phyloP scores from a whole-genome alignment of 2,329 filamentous ascomycete species.

The Fusarium algeriense region DNA sequence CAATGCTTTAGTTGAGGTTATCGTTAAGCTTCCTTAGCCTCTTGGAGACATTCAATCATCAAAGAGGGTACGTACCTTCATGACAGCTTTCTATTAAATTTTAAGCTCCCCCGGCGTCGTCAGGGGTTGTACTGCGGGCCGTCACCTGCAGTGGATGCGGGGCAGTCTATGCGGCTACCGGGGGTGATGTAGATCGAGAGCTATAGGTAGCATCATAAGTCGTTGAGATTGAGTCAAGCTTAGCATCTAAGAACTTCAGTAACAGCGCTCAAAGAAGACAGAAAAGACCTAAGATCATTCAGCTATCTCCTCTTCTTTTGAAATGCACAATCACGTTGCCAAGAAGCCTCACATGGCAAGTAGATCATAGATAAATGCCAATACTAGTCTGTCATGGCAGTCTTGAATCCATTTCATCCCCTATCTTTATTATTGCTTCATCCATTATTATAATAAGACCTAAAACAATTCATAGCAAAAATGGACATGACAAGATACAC shows the following conservation, averaged over 20 bases:
- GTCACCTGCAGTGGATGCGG: conserved; percentile 31
- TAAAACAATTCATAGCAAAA: conserved; percentile 7
- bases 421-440: conserved; percentile 3
- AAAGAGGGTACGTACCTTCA: conserved; percentile 42
- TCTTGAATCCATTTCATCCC: conserved; percentile 6
- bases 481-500: conserved; percentile 4
- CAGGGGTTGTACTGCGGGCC: conserved; percentile 28
- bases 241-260: background rate
- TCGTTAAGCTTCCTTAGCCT: conserved; percentile 13
- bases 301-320: too few species aligned
- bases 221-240: background rate
- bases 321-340: too few species aligned
- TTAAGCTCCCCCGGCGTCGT: conserved; percentile 15
- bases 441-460: conserved; percentile 21
- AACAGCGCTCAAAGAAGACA: background rate
- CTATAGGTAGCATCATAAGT: background rate
- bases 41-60: conserved; percentile 11
- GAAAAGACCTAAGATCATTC: too few species aligned
- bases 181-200: conserved; percentile 19
- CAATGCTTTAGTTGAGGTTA: conserved; percentile 27
- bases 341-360: background rate
- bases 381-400: background rate
- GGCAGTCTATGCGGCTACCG: conserved; percentile 31
- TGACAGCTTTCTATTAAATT: conserved; percentile 35
- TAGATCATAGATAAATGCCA: background rate